Evolutionary conservation across 768 basidiomycete genomes (phyloP), one percentile per base, ranked within the genome.

Genomic region (Suillus alpinus): DNA sequence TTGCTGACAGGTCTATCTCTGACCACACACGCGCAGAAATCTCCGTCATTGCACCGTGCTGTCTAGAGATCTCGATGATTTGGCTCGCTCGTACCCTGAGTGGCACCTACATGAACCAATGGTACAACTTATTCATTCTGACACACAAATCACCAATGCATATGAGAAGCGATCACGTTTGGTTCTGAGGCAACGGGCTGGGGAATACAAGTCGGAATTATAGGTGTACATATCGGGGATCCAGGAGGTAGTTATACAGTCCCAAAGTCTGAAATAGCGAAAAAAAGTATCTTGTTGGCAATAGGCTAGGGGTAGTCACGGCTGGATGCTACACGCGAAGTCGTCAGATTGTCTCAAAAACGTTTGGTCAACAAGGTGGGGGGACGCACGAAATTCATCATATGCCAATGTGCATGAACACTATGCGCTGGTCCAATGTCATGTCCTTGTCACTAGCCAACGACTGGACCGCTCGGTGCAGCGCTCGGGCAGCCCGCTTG

Each of bases 321-420:
- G 49, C 49, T 18, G 4, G 49, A 31, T 50, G 5, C 29, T 49
- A 49, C 9, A 49, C 2, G 9, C 29, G 9, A 44, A 29, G 29
- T 31, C 16, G 18, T 50, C 2, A 50, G 49, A 18, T 31, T 1
- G 12, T 43, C 1, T 43, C 43, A 43, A 20, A n/a, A 47, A 49
- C 8, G 0, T 7, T 29, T 16, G 3, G 18, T 46, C 23, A 46
- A 29, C 0, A 5, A 29, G 8, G 3, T 26, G 8, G 8, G 16
- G 18, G 9, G 2, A 31, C 29, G 49, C 29, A 50, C 29, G 1
- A n/a, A 50, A 31, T 12, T 6, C 16, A 18, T 61, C 56, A 58
- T 49, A 57, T 13, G 34, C 61, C 61, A 36, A 59, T 44, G 14
- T 62, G 61, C 4, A 62, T 16, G 41, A 62, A 62, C 10, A 44